Percentiles rank a stretch among this genome's conserved stretches.
These are phyloP conservation scores for Coemansia reversa DNA, from an alignment of 192 early-diverging fungal genomes.

Conservation along the genomic window DNA sequence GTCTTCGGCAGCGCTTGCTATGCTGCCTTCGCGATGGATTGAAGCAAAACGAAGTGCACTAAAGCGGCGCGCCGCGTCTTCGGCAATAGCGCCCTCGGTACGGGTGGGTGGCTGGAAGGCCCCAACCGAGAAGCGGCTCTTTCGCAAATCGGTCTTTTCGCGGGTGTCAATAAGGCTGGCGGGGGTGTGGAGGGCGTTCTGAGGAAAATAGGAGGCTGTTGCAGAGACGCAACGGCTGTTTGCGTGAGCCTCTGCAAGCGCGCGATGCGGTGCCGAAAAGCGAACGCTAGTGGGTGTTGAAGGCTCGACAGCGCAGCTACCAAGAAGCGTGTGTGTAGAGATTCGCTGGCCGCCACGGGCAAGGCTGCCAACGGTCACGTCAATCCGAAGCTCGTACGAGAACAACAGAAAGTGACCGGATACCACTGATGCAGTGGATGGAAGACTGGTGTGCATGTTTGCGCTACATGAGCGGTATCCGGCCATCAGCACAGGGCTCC, in stretches of 20 bases:
- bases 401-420: constrained; percentile 47
- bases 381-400: constrained; percentile 48
- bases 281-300: constrained; percentile 20
- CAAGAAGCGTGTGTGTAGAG: constrained; percentile 36
- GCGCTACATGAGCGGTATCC: constrained; percentile 42
- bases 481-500: constrained; percentile 24
- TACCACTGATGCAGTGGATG: constrained; percentile 24
- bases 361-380: constrained; percentile 40
- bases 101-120: constrained; percentile 25
- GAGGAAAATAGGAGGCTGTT: constrained; percentile 32
- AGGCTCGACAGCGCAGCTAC: constrained; percentile 6
- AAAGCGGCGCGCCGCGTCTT: constrained; percentile 3
- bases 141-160: constrained; percentile 17
- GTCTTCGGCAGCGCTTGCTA: constrained; percentile 15
- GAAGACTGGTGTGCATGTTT: constrained; percentile 45
- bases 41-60: constrained; percentile 20
- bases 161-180: constrained; percentile 22
- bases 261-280: constrained; percentile 7
- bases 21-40: constrained; percentile 11
- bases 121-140: constrained; percentile 35
- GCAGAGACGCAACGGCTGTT: constrained; percentile 25
- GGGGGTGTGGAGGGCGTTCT: constrained; percentile 10
- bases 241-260: constrained; percentile 17
- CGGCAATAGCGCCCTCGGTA: neutral
- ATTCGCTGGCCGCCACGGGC: constrained; percentile 34